Evolutionary conservation across 2,329 filamentous ascomycete species (phyloP).

Genomic region (Phyllosticta ampelicida): DNA sequence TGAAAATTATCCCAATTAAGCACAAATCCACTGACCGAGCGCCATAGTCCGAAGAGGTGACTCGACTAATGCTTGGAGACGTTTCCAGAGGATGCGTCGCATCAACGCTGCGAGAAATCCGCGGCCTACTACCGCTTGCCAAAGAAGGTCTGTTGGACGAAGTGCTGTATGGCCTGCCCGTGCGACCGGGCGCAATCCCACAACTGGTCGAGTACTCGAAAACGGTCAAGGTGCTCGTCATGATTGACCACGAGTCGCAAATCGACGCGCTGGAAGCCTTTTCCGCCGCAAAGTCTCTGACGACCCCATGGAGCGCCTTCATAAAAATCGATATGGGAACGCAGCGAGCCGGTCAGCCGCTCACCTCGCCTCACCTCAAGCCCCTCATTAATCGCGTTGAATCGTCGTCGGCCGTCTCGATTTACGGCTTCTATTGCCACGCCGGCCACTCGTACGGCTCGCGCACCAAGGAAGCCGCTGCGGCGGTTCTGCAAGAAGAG

Average conservation of each 20-base stretch:
- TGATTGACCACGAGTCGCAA: constrained; percentile 8
- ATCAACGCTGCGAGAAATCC: constrained; percentile 6
- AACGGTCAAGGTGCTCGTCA: constrained; percentile 3
- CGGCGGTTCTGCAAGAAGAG: constrained; percentile 2
- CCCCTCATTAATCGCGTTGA: not conserved
- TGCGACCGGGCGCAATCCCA: constrained; percentile 5
- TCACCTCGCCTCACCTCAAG: constrained; percentile 1
- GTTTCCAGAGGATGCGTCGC: not conserved
- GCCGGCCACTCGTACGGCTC: constrained; percentile 6
- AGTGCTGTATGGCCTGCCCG: constrained; percentile 8
- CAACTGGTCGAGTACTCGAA: not conserved
- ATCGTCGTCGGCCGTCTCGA: not conserved
- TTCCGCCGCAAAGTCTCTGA: not conserved
- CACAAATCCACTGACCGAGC: not conserved
- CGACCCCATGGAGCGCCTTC: constrained; percentile 1
- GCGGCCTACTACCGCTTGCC: constrained; percentile 6
- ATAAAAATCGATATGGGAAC: constrained; percentile 11
- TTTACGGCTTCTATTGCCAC: constrained; percentile 11
- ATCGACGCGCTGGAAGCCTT: constrained; percentile 5
- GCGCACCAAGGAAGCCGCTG: not conserved
- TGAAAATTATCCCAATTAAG: not conserved
- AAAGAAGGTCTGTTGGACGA: constrained; percentile 1
- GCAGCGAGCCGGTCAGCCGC: constrained; percentile 4
- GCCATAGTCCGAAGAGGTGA: constrained; percentile 7
- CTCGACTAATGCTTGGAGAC: constrained; percentile 6